These are phyloP conservation scores for Aquilaria yunnanensis DNA, from an alignment of 345 rosid species.

Conservation along the genomic window DNA sequence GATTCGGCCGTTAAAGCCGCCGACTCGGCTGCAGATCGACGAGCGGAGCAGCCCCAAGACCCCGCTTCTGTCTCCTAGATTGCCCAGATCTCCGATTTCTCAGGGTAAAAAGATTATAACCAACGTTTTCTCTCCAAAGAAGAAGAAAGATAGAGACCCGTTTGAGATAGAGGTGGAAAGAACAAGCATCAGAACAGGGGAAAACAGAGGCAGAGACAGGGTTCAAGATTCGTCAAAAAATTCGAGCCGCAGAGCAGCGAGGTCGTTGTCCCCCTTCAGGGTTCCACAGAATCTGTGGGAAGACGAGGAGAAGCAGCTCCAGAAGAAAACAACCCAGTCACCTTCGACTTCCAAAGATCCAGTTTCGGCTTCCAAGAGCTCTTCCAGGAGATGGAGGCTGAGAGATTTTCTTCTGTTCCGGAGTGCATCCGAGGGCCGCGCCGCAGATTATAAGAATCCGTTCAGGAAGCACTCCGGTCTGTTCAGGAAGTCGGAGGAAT, in stretches of 20 bases:
- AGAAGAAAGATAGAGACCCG: constrained; percentile 36
- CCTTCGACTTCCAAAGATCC: constrained; percentile 14
- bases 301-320: constrained; percentile 32
- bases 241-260: constrained; percentile 42
- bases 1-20: constrained; percentile 63
- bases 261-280: constrained; percentile 76
- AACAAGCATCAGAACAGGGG: constrained; percentile 21
- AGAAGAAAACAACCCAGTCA: constrained; percentile 12
- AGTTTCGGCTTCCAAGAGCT: constrained; percentile 29
- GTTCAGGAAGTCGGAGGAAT: constrained; percentile 56
- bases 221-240: constrained; percentile 16
- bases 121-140: constrained; percentile 50
- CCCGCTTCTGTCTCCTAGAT: constrained; percentile 29
- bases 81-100: constrained; percentile 50
- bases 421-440: constrained; percentile 88
- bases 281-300: constrained; percentile 79
- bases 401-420: constrained; percentile 73
- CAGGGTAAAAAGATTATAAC: constrained; percentile 44
- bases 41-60: constrained; percentile 14
- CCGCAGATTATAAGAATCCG: constrained; percentile 41
- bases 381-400: constrained; percentile 75
- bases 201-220: constrained; percentile 47
- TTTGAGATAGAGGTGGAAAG: constrained; percentile 30
- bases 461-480: constrained; percentile 34
- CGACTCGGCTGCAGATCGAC: constrained; percentile 41